Evolutionary conservation across 164 flowering plant species (phyloP).

Genomic region (Chloranthus sessilifolius): DNA sequence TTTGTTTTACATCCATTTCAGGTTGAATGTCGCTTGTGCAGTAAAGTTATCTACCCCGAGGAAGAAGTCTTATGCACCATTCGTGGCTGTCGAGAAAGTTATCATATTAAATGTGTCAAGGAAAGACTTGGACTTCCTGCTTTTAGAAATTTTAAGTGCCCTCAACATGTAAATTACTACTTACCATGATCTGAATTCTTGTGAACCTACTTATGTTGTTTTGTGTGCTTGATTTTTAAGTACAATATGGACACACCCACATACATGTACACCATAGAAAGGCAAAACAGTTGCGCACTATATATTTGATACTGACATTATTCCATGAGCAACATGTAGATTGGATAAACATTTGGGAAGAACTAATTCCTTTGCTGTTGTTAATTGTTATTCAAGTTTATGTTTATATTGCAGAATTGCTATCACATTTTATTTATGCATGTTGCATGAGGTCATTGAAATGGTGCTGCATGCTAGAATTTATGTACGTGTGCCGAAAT

Average conservation of each 20-base stretch:
- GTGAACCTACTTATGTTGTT: neutral
- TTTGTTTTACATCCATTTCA: constrained; percentile 22
- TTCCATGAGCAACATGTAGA: neutral
- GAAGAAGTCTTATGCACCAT: constrained; percentile 63
- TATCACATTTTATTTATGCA: too few relatives aligned
- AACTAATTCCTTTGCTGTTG: too few relatives aligned
- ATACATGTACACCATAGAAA: neutral
- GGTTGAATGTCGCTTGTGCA: constrained; percentile 70
- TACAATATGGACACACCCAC: too few relatives aligned
- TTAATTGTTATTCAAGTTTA: too few relatives aligned
- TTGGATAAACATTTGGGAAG: neutral
- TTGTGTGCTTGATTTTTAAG: too few relatives aligned
- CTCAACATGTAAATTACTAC: constrained; percentile 69
- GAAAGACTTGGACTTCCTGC: constrained; percentile 27
- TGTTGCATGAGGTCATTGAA: too few relatives aligned
- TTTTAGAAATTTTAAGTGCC: constrained; percentile 67
- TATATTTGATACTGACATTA: neutral
- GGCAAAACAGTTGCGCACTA: neutral
- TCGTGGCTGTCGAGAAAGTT: constrained; percentile 51
- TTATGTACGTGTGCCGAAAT: too few relatives aligned
- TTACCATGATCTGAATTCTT: neutral
- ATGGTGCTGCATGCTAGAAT: too few relatives aligned
- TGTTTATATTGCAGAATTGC: neutral
- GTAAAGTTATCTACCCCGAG: constrained; percentile 36
- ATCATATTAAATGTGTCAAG: constrained; percentile 58